These are phyloP conservation scores for Knufia fluminis DNA, from an alignment of 2,329 filamentous ascomycete genomes.

Conservation along the genomic window DNA sequence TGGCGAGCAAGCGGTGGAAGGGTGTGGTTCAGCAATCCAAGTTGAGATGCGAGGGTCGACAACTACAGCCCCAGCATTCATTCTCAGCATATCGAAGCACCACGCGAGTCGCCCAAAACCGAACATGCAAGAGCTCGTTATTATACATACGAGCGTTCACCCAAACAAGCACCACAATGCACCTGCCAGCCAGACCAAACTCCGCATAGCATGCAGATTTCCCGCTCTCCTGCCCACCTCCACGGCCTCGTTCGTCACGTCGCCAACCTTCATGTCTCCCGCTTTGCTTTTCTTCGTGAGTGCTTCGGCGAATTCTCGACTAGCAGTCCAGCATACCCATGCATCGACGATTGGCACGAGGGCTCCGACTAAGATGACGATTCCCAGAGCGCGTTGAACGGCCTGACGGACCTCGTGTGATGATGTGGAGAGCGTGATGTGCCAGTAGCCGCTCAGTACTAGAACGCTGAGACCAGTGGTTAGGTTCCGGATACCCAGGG, in stretches of 20 bases:
- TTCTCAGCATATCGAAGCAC: no score
- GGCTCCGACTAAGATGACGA: constrained; percentile 13
- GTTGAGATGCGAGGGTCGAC: no score
- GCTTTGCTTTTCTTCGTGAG: neutral
- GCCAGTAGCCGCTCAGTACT: constrained; percentile 14
- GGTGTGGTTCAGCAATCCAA: no score
- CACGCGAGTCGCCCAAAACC: no score
- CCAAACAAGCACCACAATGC: neutral
- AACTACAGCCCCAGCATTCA: no score
- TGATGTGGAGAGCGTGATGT: constrained; percentile 4
- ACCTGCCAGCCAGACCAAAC: neutral
- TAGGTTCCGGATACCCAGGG: constrained; percentile 16
- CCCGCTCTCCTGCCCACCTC: neutral
- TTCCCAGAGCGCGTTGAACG: constrained; percentile 14
- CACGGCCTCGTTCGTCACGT: neutral
- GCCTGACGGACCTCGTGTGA: neutral
- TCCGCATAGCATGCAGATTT: constrained; percentile 1
- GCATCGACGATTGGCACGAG: constrained; percentile 14
- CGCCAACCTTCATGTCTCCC: neutral
- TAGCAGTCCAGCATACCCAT: constrained; percentile 10
- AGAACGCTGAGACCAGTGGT: constrained; percentile 13
- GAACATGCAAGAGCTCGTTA: no score
- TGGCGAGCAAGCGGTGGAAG: no score
- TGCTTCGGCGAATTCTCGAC: neutral
- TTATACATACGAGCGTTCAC: neutral